Conservation (phyloP, 2,329 filamentous ascomycete genomes). For the Alternaria sp. region DNA sequence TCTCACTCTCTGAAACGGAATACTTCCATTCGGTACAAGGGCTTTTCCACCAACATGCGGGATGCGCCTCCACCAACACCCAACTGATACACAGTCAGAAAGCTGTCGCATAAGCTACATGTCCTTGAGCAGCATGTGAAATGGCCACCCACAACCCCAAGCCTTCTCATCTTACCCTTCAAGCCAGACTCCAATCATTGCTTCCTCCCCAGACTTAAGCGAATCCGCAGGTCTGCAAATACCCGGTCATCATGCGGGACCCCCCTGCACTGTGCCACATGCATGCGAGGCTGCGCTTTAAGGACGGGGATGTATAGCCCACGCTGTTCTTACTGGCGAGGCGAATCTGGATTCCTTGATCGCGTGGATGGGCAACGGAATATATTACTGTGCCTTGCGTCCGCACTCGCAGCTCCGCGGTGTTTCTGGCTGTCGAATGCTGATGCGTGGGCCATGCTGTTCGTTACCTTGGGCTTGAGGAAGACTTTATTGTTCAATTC, state of each 20-base stretch:
- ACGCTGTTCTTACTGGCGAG: constrained; percentile 1
- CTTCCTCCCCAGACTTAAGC: neutral
- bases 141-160: neutral
- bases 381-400: constrained; percentile 14
- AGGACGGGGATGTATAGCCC: constrained; percentile 1
- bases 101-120: neutral
- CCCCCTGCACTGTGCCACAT: constrained; percentile 11
- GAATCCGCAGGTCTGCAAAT: constrained; percentile 12
- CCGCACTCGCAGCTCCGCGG: neutral
- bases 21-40: neutral
- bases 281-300: constrained; percentile 7
- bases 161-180: constrained; percentile 3
- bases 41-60: constrained; percentile 2
- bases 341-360: neutral
- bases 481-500: constrained; percentile 5
- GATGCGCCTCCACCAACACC: constrained; percentile 6
- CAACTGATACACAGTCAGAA: constrained; percentile 6
- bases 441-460: constrained; percentile 3
- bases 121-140: neutral
- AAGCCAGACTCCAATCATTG: neutral
- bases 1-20: neutral
- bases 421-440: constrained; percentile 4
- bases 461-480: constrained; percentile 3
- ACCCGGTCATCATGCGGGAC: constrained; percentile 19
- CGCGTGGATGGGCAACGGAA: constrained; percentile 9